Conservation (phyloP, 805 yeast species). For the Myxozyma geophila region DNA sequence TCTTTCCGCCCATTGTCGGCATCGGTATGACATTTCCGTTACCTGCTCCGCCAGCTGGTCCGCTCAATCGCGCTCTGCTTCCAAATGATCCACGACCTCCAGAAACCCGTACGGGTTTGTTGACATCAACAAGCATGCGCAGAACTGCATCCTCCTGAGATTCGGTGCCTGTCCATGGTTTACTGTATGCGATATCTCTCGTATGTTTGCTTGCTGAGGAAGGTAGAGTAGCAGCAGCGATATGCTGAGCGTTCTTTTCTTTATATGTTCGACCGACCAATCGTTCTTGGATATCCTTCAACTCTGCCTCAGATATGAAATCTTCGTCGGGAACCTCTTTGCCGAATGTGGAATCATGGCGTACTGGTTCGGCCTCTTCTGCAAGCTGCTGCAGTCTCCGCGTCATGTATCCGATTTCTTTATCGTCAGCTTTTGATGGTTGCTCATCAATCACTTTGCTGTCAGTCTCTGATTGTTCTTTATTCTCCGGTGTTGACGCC, state of each 20-base stretch:
- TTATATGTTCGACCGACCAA: constrained; percentile 48
- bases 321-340: constrained; percentile 16
- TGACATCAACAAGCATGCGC: constrained; percentile 61
- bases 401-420: constrained; percentile 42
- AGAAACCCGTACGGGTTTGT: constrained; percentile 47
- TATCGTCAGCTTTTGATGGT: background rate
- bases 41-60: constrained; percentile 39
- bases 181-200: constrained; percentile 54
- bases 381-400: constrained; percentile 50
- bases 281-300: constrained; percentile 25
- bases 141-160: constrained; percentile 51
- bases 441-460: background rate
- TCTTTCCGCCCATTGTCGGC: constrained; percentile 38
- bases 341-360: constrained; percentile 48
- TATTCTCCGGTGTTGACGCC: background rate
- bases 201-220: constrained; percentile 51
- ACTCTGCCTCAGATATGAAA: constrained; percentile 12
- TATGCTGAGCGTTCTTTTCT: constrained; percentile 48
- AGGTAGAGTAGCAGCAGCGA: constrained; percentile 53
- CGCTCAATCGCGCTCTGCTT: constrained; percentile 8
- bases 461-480: background rate
- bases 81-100: constrained; percentile 19
- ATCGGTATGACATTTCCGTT: constrained; percentile 21
- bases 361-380: constrained; percentile 49
- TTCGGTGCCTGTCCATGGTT: constrained; percentile 68